Conservation (phyloP, 176 grass and related monocot genomes). For the Secale cereale region DNA sequence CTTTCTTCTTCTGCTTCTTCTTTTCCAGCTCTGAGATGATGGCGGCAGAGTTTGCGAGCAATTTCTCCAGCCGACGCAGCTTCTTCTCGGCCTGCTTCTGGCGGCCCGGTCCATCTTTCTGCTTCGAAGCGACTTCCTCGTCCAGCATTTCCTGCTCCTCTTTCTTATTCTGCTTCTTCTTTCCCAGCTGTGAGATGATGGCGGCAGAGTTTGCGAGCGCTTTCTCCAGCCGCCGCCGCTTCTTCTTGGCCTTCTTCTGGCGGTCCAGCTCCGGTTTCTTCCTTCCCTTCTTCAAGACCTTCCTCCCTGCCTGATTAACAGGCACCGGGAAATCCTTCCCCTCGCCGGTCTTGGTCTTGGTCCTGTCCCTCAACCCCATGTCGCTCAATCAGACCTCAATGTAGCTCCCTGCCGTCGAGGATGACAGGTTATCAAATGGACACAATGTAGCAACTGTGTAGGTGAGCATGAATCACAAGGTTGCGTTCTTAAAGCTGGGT, state of each 20-base stretch:
- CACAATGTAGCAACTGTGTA: no score
- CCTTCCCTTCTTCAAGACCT: slow-evolving; percentile 67
- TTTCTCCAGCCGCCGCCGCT: slow-evolving; percentile 69
- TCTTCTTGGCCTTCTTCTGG: slow-evolving; percentile 33
- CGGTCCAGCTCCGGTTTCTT: slow-evolving; percentile 29
- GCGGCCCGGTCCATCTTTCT: slow-evolving; percentile 56
- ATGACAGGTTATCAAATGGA: no score
- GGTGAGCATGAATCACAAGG: no score
- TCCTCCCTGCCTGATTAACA: background rate
- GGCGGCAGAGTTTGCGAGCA: slow-evolving; percentile 73
- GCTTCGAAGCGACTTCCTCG: slow-evolving; percentile 64
- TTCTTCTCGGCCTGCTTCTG: slow-evolving; percentile 89
- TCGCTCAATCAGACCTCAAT: no score
- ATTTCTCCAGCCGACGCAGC: slow-evolving; percentile 62
- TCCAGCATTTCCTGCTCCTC: slow-evolving; percentile 77
- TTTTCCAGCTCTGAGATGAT: slow-evolving; percentile 84
- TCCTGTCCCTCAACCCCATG: background rate
- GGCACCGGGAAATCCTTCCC: no score
- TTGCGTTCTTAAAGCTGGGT: no score
- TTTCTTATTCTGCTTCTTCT: slow-evolving; percentile 82
- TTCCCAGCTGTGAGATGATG: slow-evolving; percentile 73
- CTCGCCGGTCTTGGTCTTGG: no score
- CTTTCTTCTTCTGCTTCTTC: slow-evolving; percentile 66
- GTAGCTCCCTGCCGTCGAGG: slow-evolving; percentile 16
- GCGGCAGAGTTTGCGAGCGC: slow-evolving; percentile 80